Base-by-base conservation (phyloP, 805 yeast species). In the Teunomyces stri region DNA sequence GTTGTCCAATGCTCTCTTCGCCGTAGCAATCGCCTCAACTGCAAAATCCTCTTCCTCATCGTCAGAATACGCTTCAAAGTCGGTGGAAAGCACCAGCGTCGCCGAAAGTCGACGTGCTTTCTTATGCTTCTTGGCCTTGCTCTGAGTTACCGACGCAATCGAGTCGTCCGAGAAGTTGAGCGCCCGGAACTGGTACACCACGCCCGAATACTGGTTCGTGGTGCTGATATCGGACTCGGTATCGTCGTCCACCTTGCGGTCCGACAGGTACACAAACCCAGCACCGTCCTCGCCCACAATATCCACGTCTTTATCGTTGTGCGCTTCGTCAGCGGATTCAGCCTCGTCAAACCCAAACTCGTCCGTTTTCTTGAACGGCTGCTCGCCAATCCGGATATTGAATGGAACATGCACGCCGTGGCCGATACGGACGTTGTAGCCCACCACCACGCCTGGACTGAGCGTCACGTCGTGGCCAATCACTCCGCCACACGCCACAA, bases 11-110 rank as follows among this genome's bases (percentile, higher is more conserved):
- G 99, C 96, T 61, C 99, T 79, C 56, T 85, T 89, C 28, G 94
- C 87, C 0, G 97, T 89, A 9, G 96, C 97, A 49, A 86, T 74
- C n/a, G 97, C 99, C 73, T 94, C 99, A 48, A 76, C 78, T 54
- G 79, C 79, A 66, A 92, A 92, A 61, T 86, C 89, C 64, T 88
- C 96, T 36, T 70, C 75, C 37, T 68, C 75, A 10, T 64, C 70
- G 20, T 54, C 60, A 7, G 59, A 71, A 16, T 54, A 58, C 15
- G 67, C 71, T 37, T 70, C 75, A 51, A 70, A 77, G 55, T 81
- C 85, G 1, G 84, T 79, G 3, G 74, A 68, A 44, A 70, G 54
- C 3, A 60, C 59, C 34, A 73, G 68, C 13, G 65, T 68, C 16
- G 72, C 51, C 5, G 75, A 69, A 43, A 66, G 55, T 43, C 75